Base-by-base conservation (phyloP, 2,329 filamentous ascomycete species). In the Rhinocladiella mackenziei region DNA sequence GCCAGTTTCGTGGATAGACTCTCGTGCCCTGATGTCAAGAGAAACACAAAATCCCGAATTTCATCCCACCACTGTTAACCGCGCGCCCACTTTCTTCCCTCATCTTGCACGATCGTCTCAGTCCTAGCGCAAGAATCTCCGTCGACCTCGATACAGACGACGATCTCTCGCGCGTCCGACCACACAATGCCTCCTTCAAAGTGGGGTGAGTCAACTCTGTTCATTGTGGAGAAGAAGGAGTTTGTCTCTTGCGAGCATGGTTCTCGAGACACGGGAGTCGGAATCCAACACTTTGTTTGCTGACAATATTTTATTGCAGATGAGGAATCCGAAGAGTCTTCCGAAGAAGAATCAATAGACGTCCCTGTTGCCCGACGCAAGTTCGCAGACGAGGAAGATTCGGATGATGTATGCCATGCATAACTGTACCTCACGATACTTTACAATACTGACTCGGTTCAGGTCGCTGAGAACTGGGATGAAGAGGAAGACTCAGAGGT, bases 381-480 rank as follows among this genome's bases (percentile, higher is more conserved):
- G 72, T 95, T 95, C 62, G 89, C 92, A 58, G 91, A 97, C 58
- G 91, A 97, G 65, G 89, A 95, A 67, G 82, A 89, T 23, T 82
- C 85, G 56, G 75, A 74, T 58, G 87, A 94, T 68, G 89, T 91
- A 77, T 58, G 73, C 62, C 30, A 39, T 34, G 37, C 9, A 11
- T 31, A 14, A 8, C 4, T 13, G 2, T 9, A 8, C 31, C 17
- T 28, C 9, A 14, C 7, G 17, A 14, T 33, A 20, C 14, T 39
- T 17, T 31, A 33, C 37, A 43, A 47, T 26, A 11, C 18, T 50
- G 43, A 49, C 38, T 46, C 44, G 39, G 34, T 31, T 38, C 41
- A 95, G 84, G 87, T 97, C 45, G 79, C 96, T 62, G 92, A 98
- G 49, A 91, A 87, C 23, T 98, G 92, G 92, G 89, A 97, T 61